phyloP scores from a whole-genome alignment of 176 grass and related monocot species.

The Chloris gayana region DNA sequence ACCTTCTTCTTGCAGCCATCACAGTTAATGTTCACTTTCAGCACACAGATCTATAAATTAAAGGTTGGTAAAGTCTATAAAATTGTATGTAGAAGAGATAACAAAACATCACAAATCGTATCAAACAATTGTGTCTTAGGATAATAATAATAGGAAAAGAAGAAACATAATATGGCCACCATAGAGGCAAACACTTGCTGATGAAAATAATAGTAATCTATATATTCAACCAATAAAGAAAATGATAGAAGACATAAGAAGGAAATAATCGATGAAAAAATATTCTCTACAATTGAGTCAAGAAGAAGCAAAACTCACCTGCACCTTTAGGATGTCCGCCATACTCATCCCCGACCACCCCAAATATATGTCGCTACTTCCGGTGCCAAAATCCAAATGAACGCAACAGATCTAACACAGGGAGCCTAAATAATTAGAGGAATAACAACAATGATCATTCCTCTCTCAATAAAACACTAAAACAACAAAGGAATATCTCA shows the following conservation, averaged over 20 bases:
- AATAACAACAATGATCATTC: constrained; percentile 27
- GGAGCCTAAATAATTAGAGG: constrained; percentile 54
- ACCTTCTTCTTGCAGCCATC: constrained; percentile 95
- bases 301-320: constrained; percentile 56
- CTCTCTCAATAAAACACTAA: no score
- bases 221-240: neutral
- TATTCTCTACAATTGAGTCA: neutral
- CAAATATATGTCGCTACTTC: neutral
- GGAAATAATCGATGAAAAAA: neutral
- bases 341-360: constrained; percentile 80
- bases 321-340: constrained; percentile 68
- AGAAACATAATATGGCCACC: neutral
- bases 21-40: constrained; percentile 95
- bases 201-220: neutral
- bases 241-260: constrained; percentile 27
- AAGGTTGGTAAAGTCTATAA: constrained; percentile 43
- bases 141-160: no score
- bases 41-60: constrained; percentile 60
- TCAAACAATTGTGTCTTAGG: no score
- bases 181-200: neutral
- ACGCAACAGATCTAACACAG: constrained; percentile 48
- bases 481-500: no score
- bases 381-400: neutral
- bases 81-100: neutral
- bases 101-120: neutral